Evolutionary conservation across 2,329 filamentous ascomycete species (phyloP).

Genomic region (Juglanconis juglandina): DNA sequence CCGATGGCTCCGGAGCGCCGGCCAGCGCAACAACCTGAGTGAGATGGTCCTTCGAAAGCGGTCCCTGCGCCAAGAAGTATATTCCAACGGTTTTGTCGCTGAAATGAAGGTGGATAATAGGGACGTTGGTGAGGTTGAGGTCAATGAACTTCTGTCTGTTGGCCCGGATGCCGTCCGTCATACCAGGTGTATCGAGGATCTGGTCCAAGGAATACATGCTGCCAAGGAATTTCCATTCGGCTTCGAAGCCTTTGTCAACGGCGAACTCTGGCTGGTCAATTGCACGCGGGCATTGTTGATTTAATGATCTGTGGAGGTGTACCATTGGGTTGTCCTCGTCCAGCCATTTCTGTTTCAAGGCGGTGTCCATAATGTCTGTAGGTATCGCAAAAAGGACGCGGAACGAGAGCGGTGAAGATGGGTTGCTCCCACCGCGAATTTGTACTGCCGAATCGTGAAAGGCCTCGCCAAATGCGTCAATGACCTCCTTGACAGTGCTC

Average conservation of each 20-base stretch:
- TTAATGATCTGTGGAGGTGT: background rate
- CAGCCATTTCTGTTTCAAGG: conserved; percentile 9
- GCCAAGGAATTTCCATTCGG: conserved; percentile 10
- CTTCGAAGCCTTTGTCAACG: conserved; percentile 10
- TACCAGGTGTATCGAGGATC: conserved; percentile 7
- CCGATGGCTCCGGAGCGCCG: conserved; percentile 12
- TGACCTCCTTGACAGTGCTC: conserved; percentile 5
- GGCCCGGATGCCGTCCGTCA: conserved; percentile 13
- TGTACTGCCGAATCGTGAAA: conserved; percentile 17
- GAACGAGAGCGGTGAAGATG: conserved; percentile 5
- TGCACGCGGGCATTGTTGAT: background rate
- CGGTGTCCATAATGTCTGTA: conserved; percentile 12
- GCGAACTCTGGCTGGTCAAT: conserved; percentile 17
- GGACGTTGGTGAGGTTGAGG: background rate
- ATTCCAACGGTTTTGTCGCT: background rate
- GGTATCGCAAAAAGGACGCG: conserved; percentile 13
- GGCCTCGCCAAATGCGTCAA: conserved; percentile 13
- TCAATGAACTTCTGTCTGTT: conserved; percentile 4
- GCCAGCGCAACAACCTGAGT: conserved; percentile 8
- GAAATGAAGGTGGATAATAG: conserved; percentile 12
- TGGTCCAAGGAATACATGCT: background rate
- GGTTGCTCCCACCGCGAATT: conserved; percentile 1
- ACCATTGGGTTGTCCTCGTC: conserved; percentile 6
- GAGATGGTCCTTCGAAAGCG: conserved; percentile 8
- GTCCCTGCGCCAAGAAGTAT: conserved; percentile 15